Percentiles rank a stretch among this genome's conserved stretches.
Evolutionary conservation across 2,329 filamentous ascomycete species (phyloP).

Genomic region (Phoma sp.): DNA sequence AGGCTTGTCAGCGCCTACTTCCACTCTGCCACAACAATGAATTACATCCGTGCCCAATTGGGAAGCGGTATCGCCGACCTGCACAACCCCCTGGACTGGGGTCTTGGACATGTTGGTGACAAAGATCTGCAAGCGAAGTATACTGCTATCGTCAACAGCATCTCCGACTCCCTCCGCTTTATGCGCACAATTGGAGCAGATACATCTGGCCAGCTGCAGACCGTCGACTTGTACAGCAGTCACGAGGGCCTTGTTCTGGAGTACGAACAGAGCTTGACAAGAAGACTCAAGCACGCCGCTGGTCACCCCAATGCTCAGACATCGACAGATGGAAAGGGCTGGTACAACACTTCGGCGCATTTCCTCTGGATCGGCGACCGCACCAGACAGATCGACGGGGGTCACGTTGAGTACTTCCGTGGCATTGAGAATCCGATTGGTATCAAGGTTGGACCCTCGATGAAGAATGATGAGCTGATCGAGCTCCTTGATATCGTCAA

Average conservation of each 20-base stretch:
- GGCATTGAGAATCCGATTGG: conserved; percentile 96
- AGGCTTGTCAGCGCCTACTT: conserved; percentile 92
- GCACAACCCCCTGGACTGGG: conserved; percentile 93
- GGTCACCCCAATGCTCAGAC: conserved; percentile 44
- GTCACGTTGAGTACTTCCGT: conserved; percentile 96
- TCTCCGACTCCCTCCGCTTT: conserved; percentile 91
- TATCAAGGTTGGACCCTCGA: conserved; percentile 92
- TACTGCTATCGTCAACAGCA: conserved; percentile 79
- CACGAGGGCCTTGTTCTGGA: conserved; percentile 94
- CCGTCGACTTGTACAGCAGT: conserved; percentile 92
- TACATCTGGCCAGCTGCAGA: conserved; percentile 81
- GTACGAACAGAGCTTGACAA: conserved; percentile 88
- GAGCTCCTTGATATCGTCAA: conserved; percentile 84
- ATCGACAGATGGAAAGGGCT: conserved; percentile 61
- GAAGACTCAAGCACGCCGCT: conserved; percentile 70
- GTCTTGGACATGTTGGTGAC: conserved; percentile 87
- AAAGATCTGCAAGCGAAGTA: conserved; percentile 85
- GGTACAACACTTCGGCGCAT: conserved; percentile 94
- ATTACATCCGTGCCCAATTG: conserved; percentile 86
- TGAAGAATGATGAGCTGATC: conserved; percentile 76
- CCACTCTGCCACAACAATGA: conserved; percentile 91
- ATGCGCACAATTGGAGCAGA: conserved; percentile 93
- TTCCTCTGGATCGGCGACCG: conserved; percentile 99
- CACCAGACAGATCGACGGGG: conserved; percentile 89
- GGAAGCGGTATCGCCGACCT: conserved; percentile 90